These are phyloP conservation scores for Fusarium odoratissimum DNA, from an alignment of 2,329 filamentous ascomycete genomes.

Conservation along the genomic window DNA sequence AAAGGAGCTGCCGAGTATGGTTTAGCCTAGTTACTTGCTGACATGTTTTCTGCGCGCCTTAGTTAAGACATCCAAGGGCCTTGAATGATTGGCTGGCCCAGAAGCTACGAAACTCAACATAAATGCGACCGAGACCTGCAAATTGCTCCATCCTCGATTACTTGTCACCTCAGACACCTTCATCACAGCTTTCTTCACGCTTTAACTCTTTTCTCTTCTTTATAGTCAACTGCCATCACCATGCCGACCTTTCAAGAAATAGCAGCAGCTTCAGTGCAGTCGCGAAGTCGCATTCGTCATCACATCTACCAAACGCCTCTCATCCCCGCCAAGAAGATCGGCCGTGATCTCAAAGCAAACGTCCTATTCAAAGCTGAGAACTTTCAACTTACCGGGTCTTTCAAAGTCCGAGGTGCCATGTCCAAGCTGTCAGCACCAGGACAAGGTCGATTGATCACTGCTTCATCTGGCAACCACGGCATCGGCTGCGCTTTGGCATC, in stretches of 20 bases:
- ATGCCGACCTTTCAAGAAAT: neutral
- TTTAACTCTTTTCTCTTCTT: neutral
- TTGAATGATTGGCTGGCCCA: fast-evolving
- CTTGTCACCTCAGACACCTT: no score
- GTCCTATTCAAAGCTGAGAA: neutral
- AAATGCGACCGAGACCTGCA: neutral
- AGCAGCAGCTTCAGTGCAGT: neutral
- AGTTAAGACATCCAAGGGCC: neutral
- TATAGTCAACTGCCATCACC: no score
- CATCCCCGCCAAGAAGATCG: neutral
- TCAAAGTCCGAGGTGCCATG: neutral
- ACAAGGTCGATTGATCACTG: neutral
- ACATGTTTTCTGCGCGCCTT: neutral
- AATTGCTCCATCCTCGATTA: fast-evolving
- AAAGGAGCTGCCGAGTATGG: neutral
- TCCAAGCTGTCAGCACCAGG: neutral
- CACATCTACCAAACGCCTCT: constrained; percentile 3
- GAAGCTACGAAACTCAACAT: neutral
- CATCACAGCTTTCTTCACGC: neutral
- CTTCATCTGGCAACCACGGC: neutral
- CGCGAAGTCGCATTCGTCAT: neutral
- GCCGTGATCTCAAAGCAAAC: neutral
- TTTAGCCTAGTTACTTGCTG: neutral
- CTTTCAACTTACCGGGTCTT: neutral
- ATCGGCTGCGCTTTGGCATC: neutral